These are phyloP conservation scores for Dactylorhiza incarnata DNA, from an alignment of 106 monocot genomes.

Conservation along the genomic window DNA sequence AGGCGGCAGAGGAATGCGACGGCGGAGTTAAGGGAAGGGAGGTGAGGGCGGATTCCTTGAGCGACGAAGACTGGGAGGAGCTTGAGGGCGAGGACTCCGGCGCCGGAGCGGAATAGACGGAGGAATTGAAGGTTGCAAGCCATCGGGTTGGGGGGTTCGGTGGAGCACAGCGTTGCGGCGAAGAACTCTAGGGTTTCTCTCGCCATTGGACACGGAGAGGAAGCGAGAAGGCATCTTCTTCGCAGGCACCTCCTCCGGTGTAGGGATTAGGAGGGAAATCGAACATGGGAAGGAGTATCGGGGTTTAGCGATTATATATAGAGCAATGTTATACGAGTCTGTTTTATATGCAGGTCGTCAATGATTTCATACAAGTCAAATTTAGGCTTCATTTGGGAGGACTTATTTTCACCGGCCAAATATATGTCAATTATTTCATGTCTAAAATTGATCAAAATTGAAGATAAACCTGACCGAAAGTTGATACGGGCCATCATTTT, in stretches of 20 bases:
- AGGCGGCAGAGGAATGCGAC: conserved; percentile 13
- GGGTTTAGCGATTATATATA: not conserved
- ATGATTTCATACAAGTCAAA: too few species aligned
- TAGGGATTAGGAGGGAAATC: not conserved
- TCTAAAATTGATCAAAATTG: too few species aligned
- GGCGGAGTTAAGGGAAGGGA: conserved; percentile 7
- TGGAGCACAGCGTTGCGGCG: not conserved
- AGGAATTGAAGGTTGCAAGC: conserved; percentile 11
- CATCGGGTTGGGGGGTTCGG: not conserved
- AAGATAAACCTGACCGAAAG: too few species aligned
- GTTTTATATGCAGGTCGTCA: too few species aligned
- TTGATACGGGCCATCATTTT: too few species aligned
- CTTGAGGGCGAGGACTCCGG: conserved; percentile 17
- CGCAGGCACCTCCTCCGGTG: not conserved
- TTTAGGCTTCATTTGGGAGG: too few species aligned
- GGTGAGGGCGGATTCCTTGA: conserved; percentile 7
- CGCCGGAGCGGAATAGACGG: conserved; percentile 2
- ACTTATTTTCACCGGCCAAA: too few species aligned
- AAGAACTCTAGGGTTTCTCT: conserved; percentile 8
- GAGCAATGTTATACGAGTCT: too few species aligned
- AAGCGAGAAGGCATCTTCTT: conserved; percentile 3
- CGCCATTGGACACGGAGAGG: not conserved
- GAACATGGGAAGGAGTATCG: not conserved
- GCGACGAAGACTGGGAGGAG: conserved; percentile 7
- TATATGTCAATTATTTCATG: too few species aligned